Percentiles rank a stretch among this genome's conserved stretches.
Evolutionary conservation across 2,329 filamentous ascomycete genomes (phyloP).

Genomic region (Dendrostoma leiphaemia): DNA sequence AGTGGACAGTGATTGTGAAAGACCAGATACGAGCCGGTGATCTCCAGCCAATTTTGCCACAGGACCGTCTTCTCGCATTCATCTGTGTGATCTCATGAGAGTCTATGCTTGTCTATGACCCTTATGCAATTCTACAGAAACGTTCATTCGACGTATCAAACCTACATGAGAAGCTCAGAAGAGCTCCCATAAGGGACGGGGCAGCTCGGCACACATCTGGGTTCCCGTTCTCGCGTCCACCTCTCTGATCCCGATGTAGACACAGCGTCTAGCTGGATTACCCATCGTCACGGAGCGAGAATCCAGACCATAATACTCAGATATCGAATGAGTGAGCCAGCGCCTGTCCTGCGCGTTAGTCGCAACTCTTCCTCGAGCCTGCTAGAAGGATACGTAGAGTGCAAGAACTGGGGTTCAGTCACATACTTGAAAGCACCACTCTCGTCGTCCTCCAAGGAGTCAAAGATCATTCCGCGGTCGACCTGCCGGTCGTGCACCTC

Average conservation of each 20-base stretch:
- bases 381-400: not conserved
- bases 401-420: conserved; percentile 17
- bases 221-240: conserved; percentile 27
- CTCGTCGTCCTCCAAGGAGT: conserved; percentile 72
- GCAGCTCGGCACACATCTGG: conserved; percentile 40
- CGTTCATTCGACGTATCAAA: too few species aligned
- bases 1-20: too few species aligned
- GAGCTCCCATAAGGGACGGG: conserved; percentile 63
- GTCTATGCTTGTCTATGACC: not conserved
- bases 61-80: not conserved
- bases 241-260: conserved; percentile 72
- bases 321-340: conserved; percentile 91
- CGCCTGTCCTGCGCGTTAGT: conserved; percentile 51
- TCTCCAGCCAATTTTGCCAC: too few species aligned
- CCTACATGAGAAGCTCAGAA: conserved; percentile 40
- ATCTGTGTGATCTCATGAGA: not conserved
- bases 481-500: conserved; percentile 53
- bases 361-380: not conserved
- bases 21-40: too few species aligned
- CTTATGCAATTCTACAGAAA: conserved; percentile 1
- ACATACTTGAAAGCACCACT: conserved; percentile 79
- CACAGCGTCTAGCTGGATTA: conserved; percentile 69
- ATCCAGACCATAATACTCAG: conserved; percentile 83
- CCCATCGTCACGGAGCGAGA: conserved; percentile 78
- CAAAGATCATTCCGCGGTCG: conserved; percentile 71